phyloP scores from a whole-genome alignment of 2,329 filamentous ascomycete species.

The Diplocarpon rosae region DNA sequence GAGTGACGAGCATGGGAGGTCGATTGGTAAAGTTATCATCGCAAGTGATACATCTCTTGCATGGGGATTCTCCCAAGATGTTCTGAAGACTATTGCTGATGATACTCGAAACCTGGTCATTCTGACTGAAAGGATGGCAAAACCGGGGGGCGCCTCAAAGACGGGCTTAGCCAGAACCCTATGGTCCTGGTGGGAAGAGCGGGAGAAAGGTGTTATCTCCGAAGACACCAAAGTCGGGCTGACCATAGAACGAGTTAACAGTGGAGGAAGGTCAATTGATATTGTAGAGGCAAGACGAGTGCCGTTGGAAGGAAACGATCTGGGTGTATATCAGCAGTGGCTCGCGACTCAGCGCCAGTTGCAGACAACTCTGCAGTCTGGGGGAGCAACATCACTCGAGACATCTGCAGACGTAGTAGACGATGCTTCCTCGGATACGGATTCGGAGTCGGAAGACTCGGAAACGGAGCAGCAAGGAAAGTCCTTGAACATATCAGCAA shows the following conservation, averaged over 20 bases:
- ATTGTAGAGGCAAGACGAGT: constrained; percentile 50
- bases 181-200: constrained; percentile 70
- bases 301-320: constrained; percentile 63
- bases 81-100: constrained; percentile 61
- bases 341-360: constrained; percentile 79
- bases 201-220: constrained; percentile 49
- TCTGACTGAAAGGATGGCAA: constrained; percentile 62
- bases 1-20: constrained; percentile 29
- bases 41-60: constrained; percentile 84
- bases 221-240: constrained; percentile 44
- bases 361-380: constrained; percentile 66
- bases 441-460: constrained; percentile 77
- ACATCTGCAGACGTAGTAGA: constrained; percentile 64
- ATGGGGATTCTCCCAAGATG: constrained; percentile 87
- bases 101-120: constrained; percentile 77
- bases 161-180: constrained; percentile 54
- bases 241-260: constrained; percentile 54
- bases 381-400: constrained; percentile 57
- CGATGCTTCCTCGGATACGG: constrained; percentile 77
- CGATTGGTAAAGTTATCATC: constrained; percentile 62
- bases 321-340: constrained; percentile 81
- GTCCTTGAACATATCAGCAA: constrained; percentile 77
- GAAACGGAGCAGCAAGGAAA: constrained; percentile 87
- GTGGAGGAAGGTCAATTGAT: constrained; percentile 49
- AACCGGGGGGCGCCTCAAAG: constrained; percentile 23